Conservation (phyloP, 345 rosid genomes). For the Gossypium raimondii region DNA sequence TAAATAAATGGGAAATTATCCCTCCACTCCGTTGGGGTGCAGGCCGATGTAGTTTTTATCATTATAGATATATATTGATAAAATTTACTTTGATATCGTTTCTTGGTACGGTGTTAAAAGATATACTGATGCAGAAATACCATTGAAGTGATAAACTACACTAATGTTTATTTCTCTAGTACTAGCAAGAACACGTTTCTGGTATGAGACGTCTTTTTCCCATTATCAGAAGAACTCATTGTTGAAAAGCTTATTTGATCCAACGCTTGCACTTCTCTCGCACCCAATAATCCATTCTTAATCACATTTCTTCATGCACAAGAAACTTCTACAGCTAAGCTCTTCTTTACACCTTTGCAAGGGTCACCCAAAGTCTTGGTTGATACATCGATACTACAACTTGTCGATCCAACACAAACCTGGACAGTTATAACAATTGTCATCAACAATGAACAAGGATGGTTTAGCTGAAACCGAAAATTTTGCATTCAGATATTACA, state of each 20-base stretch:
- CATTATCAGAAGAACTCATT: not conserved
- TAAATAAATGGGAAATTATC: too few relatives aligned
- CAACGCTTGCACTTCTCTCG: not conserved
- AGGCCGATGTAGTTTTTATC: not conserved
- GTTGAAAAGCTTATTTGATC: slow-evolving; percentile 2
- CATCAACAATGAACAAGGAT: slow-evolving; percentile 3
- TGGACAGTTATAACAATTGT: slow-evolving; percentile 23
- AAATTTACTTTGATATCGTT: not conserved
- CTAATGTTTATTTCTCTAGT: not conserved
- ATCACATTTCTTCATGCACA: slow-evolving; percentile 37
- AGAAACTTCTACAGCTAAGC: slow-evolving; percentile 87
- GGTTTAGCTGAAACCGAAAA: not conserved
- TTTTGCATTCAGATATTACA: not conserved
- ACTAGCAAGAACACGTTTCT: not conserved
- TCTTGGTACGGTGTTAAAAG: too few relatives aligned
- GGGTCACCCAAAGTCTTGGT: slow-evolving; percentile 68
- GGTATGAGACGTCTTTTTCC: not conserved
- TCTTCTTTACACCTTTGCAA: slow-evolving; percentile 62
- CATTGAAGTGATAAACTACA: not conserved
- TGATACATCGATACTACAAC: slow-evolving; percentile 68
- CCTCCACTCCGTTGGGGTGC: too few relatives aligned
- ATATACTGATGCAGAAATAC: not conserved
- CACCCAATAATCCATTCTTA: not conserved
- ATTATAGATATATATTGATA: not conserved
- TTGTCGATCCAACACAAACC: slow-evolving; percentile 85